Evolutionary conservation across 176 grass and related monocot genomes (phyloP).

Genomic region (Hsuehochloa calcarea): DNA sequence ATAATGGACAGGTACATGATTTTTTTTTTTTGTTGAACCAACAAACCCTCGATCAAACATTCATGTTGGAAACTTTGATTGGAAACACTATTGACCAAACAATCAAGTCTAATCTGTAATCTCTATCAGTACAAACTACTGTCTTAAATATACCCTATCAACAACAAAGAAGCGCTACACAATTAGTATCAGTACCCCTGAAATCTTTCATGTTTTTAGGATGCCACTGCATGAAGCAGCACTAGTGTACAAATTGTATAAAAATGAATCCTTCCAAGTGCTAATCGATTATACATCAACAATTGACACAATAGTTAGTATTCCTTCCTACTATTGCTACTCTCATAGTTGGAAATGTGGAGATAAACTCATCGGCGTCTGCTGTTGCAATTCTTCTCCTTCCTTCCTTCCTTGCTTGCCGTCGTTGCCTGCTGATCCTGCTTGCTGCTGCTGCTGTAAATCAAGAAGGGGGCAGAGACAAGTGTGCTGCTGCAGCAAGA

Average conservation of each 20-base stretch:
- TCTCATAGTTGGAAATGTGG: too few relatives aligned
- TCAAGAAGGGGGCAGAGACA: too few relatives aligned
- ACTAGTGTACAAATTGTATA: background rate
- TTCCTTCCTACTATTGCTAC: too few relatives aligned
- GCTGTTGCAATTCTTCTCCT: too few relatives aligned
- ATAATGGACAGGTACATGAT: accelerated
- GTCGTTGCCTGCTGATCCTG: too few relatives aligned
- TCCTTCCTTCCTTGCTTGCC: too few relatives aligned
- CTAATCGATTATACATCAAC: constrained; percentile 7
- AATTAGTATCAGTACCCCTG: background rate
- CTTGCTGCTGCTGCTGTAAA: too few relatives aligned
- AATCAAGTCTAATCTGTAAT: background rate
- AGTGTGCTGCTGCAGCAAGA: too few relatives aligned
- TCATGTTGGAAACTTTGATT: background rate
- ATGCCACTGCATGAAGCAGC: background rate
- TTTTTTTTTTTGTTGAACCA: too few relatives aligned
- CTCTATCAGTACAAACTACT: background rate
- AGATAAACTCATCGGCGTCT: too few relatives aligned
- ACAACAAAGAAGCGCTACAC: background rate
- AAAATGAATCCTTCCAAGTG: background rate
- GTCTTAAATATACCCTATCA: background rate
- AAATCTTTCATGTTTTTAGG: background rate
- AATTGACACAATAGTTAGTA: background rate
- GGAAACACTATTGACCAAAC: background rate
- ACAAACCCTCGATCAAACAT: background rate